These are phyloP conservation scores for Graphilbum sp. DNA, from an alignment of 2,329 filamentous ascomycete species.

Conservation along the genomic window DNA sequence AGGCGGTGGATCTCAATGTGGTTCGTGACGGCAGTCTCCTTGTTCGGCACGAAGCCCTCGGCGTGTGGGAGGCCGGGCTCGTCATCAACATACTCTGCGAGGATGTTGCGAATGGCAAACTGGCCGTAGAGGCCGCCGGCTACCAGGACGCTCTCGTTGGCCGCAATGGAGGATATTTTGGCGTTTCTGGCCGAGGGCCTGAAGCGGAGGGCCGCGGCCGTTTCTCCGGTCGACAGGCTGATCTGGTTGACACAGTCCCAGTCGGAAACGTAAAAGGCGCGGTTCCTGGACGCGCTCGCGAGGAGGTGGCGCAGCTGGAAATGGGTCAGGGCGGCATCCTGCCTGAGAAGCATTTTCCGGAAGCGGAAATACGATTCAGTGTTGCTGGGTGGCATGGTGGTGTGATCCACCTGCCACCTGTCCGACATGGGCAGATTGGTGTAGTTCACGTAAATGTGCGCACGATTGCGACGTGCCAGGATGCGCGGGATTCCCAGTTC, in stretches of 20 bases:
- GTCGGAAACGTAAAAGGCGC: constrained; percentile 40
- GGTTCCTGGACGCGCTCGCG: constrained; percentile 36
- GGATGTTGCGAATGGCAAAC: constrained; percentile 31
- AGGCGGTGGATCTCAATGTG: constrained; percentile 42
- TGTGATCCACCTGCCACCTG: constrained; percentile 25
- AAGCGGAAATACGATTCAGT: constrained; percentile 40
- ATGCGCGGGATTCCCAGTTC: constrained; percentile 32
- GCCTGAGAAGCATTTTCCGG: constrained; percentile 36
- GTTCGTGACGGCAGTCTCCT: constrained; percentile 44
- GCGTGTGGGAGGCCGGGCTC: constrained; percentile 18
- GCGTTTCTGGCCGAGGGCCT: constrained; percentile 16
- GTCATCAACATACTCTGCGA: constrained; percentile 15
- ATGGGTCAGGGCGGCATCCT: constrained; percentile 39
- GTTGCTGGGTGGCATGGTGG: constrained; percentile 16
- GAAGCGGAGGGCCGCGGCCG: constrained; percentile 28
- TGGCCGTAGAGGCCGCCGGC: constrained; percentile 42
- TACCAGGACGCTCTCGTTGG: constrained; percentile 37
- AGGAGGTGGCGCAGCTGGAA: constrained; percentile 51
- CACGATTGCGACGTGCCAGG: constrained; percentile 19
- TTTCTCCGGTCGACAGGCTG: constrained; percentile 30
- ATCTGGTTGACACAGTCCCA: constrained; percentile 31
- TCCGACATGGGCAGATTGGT: constrained; percentile 34
- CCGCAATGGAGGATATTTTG: constrained; percentile 33
- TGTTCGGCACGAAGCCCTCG: constrained; percentile 30
- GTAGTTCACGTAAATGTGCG: constrained; percentile 38